These are phyloP conservation scores for Penicillium psychrosexuale DNA, from an alignment of 2,329 filamentous ascomycete species.

Conservation along the genomic window DNA sequence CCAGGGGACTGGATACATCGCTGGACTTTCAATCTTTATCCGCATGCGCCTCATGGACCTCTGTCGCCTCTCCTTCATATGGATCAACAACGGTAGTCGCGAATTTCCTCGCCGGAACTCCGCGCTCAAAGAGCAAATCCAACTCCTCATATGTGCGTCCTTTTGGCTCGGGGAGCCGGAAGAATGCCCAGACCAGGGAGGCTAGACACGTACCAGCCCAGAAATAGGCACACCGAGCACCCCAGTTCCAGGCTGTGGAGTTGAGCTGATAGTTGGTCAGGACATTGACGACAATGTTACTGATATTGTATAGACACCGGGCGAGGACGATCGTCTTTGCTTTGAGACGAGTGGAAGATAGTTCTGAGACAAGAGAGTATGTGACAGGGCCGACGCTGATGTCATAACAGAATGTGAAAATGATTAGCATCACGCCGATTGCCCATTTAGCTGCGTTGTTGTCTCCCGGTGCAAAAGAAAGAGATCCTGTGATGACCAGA, in stretches of 20 bases:
- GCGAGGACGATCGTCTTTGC: slow-evolving; percentile 55
- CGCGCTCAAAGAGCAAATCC: slow-evolving; percentile 42
- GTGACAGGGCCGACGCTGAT: slow-evolving; percentile 54
- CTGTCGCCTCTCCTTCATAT: slow-evolving; percentile 10
- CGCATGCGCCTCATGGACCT: background rate
- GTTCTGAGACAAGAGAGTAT: slow-evolving; percentile 52
- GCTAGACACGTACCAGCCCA: slow-evolving; percentile 38
- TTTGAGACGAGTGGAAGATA: slow-evolving; percentile 52
- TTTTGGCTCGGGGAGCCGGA: slow-evolving; percentile 46
- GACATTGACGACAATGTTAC: slow-evolving; percentile 45
- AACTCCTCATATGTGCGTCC: slow-evolving; percentile 43
- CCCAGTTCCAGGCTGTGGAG: slow-evolving; percentile 38
- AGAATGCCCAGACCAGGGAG: slow-evolving; percentile 43
- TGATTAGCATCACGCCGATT: slow-evolving; percentile 47
- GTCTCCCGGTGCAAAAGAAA: slow-evolving; percentile 26
- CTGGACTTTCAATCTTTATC: background rate
- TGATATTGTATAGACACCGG: slow-evolving; percentile 50
- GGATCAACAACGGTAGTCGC: slow-evolving; percentile 34
- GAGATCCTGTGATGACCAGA: slow-evolving; percentile 28
- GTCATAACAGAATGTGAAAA: slow-evolving; percentile 51
- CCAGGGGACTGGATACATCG: background rate
- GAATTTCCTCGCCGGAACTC: slow-evolving; percentile 41
- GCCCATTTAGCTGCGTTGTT: slow-evolving; percentile 35
- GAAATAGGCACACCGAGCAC: slow-evolving; percentile 41
- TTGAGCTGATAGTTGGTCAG: slow-evolving; percentile 32